Base-by-base conservation (phyloP, 805 yeast species). In the Candida maesae region DNA sequence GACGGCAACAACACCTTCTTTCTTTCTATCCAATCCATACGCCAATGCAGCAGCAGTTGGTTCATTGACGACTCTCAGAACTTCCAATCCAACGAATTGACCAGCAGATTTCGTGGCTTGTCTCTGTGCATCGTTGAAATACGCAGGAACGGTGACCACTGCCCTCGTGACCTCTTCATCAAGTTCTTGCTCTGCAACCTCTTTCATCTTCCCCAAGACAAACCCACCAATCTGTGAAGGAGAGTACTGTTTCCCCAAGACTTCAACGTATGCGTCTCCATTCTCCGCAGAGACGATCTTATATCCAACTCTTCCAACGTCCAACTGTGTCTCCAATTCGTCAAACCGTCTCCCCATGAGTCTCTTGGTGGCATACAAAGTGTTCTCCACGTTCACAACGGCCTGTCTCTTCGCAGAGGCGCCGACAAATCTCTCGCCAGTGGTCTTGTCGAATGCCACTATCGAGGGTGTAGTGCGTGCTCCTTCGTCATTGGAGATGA, bases 11-110 rank as follows among this genome's bases (percentile, higher is more conserved):
- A 69, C 51, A 14, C 53, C 53, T n/a, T 52, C 56, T 33, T 62
- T 64, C 39, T 71, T 68, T 53, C 73, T 70, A 50, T 81, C 84
- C 21, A 83, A 66, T 34, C 93, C 93, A 58, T 84, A 84, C 30
- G 91, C 89, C 53, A 84, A 70, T 13, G 91, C 91, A 21, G 93
- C 91, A 10, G 91, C 91, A 18, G 93, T 84, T 30, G 93, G 93
- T 63, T 84, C 93, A 61, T 84, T 84, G 24, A 84, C 74, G 34
- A 84, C 89, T 60, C 95, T 69, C 52, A 84, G 63, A 21, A 84
- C 84, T 43, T 84, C 79, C 51, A 84, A 63, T 19, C 91, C 91
- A n/a, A 84, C 84, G 51, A 81, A 65, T 53, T 72, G 70, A 25
- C 91, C 95, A 1, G 91, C 86, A 56, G 74, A 74, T 58, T 84